Percentiles rank a stretch among this genome's conserved stretches.
phyloP scores from a whole-genome alignment of 768 basidiomycete genomes.

The Trametes elegans region DNA sequence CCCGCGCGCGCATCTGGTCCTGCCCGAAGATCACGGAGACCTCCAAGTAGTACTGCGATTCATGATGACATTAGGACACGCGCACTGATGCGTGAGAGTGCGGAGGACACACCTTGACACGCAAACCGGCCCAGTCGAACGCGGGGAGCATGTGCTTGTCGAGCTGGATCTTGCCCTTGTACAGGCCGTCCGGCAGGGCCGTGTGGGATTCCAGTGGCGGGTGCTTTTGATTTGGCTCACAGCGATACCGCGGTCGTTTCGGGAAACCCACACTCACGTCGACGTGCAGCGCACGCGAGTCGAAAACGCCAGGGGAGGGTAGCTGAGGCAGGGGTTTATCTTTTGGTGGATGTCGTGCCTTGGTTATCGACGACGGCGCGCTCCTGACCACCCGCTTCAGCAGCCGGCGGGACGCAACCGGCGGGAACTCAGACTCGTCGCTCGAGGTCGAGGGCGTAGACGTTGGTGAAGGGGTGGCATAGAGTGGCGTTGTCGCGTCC shows the following conservation, averaged over 20 bases:
- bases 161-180: slow-evolving; percentile 55
- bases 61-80: too few relatives aligned
- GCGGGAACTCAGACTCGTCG: slow-evolving; percentile 39
- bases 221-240: slow-evolving; percentile 38
- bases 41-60: slow-evolving; percentile 75
- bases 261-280: slow-evolving; percentile 67
- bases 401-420: slow-evolving; percentile 24
- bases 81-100: not conserved
- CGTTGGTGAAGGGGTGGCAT: slow-evolving; percentile 40
- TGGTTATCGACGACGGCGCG: slow-evolving; percentile 18
- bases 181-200: slow-evolving; percentile 65
- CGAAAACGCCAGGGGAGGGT: slow-evolving; percentile 31
- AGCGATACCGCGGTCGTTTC: slow-evolving; percentile 56
- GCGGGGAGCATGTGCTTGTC: slow-evolving; percentile 59
- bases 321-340: slow-evolving; percentile 30
- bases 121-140: slow-evolving; percentile 65
- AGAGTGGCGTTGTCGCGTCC: slow-evolving; percentile 35
- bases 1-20: slow-evolving; percentile 58
- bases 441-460: slow-evolving; percentile 37
- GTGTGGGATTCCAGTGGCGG: slow-evolving; percentile 45
- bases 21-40: slow-evolving; percentile 64
- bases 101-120: slow-evolving; percentile 53
- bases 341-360: slow-evolving; percentile 1
- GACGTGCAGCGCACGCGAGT: slow-evolving; percentile 46
- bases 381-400: slow-evolving; percentile 33